A percentile compares a stretch with the other conserved stretches of the same genome.
These are phyloP conservation scores for Suhomyces guaymorum DNA, from an alignment of 1,139 yeast genomes.

Conservation along the genomic window DNA sequence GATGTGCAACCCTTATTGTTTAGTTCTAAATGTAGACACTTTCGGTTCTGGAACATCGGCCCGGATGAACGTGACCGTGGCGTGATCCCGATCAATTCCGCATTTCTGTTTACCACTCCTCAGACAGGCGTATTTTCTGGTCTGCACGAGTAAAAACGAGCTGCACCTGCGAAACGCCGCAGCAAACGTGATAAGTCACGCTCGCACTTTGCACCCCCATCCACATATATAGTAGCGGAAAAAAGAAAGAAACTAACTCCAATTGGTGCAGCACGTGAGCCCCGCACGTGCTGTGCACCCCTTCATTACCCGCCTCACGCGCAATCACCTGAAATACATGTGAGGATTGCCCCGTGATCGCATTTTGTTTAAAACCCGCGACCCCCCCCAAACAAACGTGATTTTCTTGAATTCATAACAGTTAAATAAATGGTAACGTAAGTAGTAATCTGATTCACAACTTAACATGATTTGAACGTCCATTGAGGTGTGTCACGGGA, in stretches of 20 bases:
- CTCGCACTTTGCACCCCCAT: conserved; percentile 1
- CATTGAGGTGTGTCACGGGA: too few species aligned
- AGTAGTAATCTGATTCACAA: too few species aligned
- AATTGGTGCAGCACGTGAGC: conserved; percentile 7
- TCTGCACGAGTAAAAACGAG: conserved; percentile 4
- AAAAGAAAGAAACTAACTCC: too few species aligned
- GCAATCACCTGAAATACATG: conserved; percentile 31
- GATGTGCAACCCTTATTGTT: too few species aligned
- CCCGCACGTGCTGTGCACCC: conserved; percentile 5
- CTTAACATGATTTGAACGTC: too few species aligned
- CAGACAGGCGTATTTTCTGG: conserved; percentile 3
- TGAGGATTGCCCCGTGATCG: conserved; percentile 32
- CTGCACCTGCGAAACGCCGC: conserved; percentile 1
- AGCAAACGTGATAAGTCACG: conserved; percentile 8
- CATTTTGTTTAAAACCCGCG: conserved; percentile 13
- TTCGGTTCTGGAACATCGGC: too few species aligned
- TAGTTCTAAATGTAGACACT: too few species aligned
- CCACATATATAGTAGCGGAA: too few species aligned
- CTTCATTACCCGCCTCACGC: conserved; percentile 1
- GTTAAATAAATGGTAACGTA: conserved; percentile 1
- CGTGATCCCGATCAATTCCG: not conserved
- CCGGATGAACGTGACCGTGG: not conserved
- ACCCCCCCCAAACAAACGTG: conserved; percentile 15
- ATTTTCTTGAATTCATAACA: conserved; percentile 11
- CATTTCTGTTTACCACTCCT: conserved; percentile 2